phyloP scores from a whole-genome alignment of 306 rosid species.

The Dicorynia guianensis region DNA sequence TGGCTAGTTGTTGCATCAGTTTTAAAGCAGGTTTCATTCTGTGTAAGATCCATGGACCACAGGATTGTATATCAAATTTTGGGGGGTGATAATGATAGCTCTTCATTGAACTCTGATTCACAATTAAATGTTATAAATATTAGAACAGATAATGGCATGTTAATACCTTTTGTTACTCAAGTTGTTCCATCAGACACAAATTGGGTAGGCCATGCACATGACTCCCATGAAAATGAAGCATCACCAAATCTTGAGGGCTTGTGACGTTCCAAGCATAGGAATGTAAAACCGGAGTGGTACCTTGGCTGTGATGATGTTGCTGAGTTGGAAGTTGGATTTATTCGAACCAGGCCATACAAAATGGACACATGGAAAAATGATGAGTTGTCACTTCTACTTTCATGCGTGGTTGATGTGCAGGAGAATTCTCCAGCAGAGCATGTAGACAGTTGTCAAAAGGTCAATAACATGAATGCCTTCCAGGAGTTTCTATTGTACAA shows the following conservation, averaged over 20 bases:
- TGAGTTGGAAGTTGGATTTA: constrained; percentile 66
- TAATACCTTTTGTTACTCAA: constrained; percentile 57
- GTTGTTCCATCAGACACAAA: constrained; percentile 44
- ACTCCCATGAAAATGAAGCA: constrained; percentile 40
- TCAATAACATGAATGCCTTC: constrained; percentile 4
- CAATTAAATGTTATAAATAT: constrained; percentile 59
- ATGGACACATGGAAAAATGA: constrained; percentile 54
- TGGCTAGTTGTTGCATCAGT: constrained; percentile 79
- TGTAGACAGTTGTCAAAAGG: constrained; percentile 28
- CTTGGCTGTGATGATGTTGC: constrained; percentile 61
- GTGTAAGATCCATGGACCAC: constrained; percentile 66
- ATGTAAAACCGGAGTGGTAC: constrained; percentile 88
- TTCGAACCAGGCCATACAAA: constrained; percentile 63
- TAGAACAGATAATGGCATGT: constrained; percentile 54
- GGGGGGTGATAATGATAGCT: constrained; percentile 41
- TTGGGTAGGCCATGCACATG: constrained; percentile 33
- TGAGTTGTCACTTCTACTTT: constrained; percentile 67
- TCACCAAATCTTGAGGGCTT: constrained; percentile 53
- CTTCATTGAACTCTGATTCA: constrained; percentile 41
- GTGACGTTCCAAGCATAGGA: constrained; percentile 88
- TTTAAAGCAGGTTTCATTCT: constrained; percentile 64
- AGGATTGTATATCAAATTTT: constrained; percentile 76
- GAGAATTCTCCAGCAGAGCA: constrained; percentile 35
- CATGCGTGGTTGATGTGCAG: constrained; percentile 50
- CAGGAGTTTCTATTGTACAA: constrained; percentile 44